Conservation (phyloP, 208 protist species). For the Crithidia mellificae region DNA sequence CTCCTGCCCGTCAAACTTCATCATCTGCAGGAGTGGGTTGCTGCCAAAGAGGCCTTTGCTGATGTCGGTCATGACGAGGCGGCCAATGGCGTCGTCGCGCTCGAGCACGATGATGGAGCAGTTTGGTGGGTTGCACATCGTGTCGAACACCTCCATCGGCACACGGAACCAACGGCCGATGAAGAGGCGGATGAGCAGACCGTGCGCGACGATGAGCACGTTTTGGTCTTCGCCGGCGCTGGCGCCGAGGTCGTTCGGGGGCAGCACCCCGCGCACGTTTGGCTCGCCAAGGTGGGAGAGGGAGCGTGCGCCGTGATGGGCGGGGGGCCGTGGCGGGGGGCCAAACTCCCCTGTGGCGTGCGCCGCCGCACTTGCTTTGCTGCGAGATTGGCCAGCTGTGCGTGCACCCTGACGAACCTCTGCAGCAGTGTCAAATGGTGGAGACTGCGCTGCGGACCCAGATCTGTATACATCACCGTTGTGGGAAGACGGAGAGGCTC, state of each 20-base stretch:
- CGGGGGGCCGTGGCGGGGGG: background rate
- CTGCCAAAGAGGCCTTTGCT: constrained; percentile 86
- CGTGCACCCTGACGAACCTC: too few relatives aligned
- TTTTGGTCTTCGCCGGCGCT: constrained; percentile 62
- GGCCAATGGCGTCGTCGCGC: constrained; percentile 51
- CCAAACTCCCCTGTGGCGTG: background rate
- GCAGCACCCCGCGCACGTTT: constrained; percentile 24
- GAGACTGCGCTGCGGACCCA: too few relatives aligned
- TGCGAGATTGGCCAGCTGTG: too few relatives aligned
- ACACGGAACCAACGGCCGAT: constrained; percentile 84
- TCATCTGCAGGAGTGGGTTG: constrained; percentile 80
- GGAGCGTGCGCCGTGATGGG: constrained; percentile 4
- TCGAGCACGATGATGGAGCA: constrained; percentile 85
- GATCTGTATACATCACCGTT: too few relatives aligned
- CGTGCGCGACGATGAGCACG: constrained; percentile 87
- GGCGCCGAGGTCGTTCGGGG: constrained; percentile 29
- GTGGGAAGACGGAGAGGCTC: too few relatives aligned
- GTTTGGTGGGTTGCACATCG: constrained; percentile 90
- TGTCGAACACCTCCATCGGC: constrained; percentile 86
- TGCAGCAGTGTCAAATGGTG: too few relatives aligned
- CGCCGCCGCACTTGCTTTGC: background rate
- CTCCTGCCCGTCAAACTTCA: constrained; percentile 78
- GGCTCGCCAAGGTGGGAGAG: constrained; percentile 27
- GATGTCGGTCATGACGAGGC: constrained; percentile 80
- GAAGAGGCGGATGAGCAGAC: constrained; percentile 85